Evolutionary conservation across 2,329 filamentous ascomycete genomes (phyloP).

Genomic region (Lecanicillium sp.): DNA sequence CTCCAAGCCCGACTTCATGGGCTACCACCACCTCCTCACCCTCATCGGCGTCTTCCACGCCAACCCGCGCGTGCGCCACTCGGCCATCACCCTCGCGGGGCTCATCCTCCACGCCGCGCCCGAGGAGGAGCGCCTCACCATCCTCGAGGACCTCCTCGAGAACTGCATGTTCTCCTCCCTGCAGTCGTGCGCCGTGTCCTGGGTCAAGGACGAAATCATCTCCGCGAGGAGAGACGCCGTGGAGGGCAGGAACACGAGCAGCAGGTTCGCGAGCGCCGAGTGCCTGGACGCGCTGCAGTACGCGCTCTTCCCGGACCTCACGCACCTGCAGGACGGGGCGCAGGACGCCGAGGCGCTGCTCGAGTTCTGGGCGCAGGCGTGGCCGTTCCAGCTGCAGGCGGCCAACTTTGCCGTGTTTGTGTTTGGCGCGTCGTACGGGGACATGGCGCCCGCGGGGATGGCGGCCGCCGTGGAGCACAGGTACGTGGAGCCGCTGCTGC

Average conservation of each 20-base stretch:
- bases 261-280: conserved; percentile 45
- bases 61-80: conserved; percentile 47
- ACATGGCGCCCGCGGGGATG: conserved; percentile 51
- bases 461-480: conserved; percentile 51
- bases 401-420: conserved; percentile 57
- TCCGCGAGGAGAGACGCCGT: conserved; percentile 30
- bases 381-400: conserved; percentile 51
- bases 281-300: conserved; percentile 57
- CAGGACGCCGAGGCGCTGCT: conserved; percentile 36
- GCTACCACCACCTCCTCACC: conserved; percentile 54
- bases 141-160: conserved; percentile 59
- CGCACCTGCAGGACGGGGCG: conserved; percentile 34
- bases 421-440: conserved; percentile 38
- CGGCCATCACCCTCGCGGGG: conserved; percentile 48
- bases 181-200: conserved; percentile 56
- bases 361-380: conserved; percentile 47
- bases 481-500: conserved; percentile 49
- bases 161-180: conserved; percentile 58
- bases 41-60: conserved; percentile 54
- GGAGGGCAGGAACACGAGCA: conserved; percentile 22
- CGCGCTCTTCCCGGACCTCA: conserved; percentile 52
- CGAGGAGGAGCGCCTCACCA: conserved; percentile 51
- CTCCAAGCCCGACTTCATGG: conserved; percentile 45
- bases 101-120: conserved; percentile 52
- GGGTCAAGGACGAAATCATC: conserved; percentile 58